Base-by-base conservation (phyloP, 2,329 filamentous ascomycete species). In the Fusarium heterosporum region DNA sequence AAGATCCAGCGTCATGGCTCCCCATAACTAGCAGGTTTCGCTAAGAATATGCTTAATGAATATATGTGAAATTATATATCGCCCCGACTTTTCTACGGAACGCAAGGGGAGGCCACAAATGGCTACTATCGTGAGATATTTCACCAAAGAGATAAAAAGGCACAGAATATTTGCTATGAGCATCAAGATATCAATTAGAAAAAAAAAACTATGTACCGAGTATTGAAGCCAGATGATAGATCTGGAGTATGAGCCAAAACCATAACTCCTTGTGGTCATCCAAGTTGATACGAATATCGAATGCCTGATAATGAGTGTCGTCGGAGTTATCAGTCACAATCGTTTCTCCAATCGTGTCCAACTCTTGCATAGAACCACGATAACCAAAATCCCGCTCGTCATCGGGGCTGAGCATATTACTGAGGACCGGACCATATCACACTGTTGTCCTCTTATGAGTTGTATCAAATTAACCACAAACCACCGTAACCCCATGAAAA, bases 141-240 rank as follows among this genome's bases (percentile, higher is more conserved):
- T 22, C 6, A 22, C 22, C 22, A 22, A 22, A 22, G 22, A 22
- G 6, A 22, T 22, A 22, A 22, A 22, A 22, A 22, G 22, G 22
- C 22, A 22, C 22, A 22, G 22, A 22, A 22, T 22, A 6, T 22
- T 22, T 22, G 22, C 22, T 22, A 9, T 40, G 13, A 29, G 26
- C 53, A 55, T 58, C 30, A 72, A 64, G 61, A 46, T 58, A 36
- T 68, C 50, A 39, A 70, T 60, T 64, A 71, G 54, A 67, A 69
- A 38, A n/a, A n/a, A 36, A 46, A 40, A 62, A 66, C 52, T 66
- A 70, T 71, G 51, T 71, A 72, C 67, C 36, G 49, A 40, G 16
- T 36, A 10, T n/a, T 48, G 56, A 64, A 57, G 54, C 52, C 45
- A 47, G 58, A 56, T 53, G 48, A 19, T 55, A 41, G 17, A 41